Evolutionary conservation across 208 protist species (phyloP).

Genomic region (Leishmania major): DNA sequence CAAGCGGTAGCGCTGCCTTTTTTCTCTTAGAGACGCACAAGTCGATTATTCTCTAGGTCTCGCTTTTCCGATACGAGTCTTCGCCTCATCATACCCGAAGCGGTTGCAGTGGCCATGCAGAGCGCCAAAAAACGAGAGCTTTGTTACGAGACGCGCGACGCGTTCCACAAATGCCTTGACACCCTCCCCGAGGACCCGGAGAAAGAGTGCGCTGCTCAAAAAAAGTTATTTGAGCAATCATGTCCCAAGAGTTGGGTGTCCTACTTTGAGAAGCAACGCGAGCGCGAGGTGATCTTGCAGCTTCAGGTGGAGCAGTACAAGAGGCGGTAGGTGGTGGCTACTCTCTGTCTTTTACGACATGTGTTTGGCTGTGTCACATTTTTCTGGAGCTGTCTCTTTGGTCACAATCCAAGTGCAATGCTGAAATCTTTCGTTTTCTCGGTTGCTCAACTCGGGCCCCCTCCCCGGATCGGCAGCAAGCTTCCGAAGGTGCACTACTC

Average conservation of each 20-base stretch:
- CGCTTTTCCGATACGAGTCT: not conserved
- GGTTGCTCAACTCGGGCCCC: not conserved
- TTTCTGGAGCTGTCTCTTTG: not conserved
- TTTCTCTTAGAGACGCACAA: not conserved
- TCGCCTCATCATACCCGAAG: not conserved
- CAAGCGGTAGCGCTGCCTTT: not conserved
- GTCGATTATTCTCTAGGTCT: not conserved
- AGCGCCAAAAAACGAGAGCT: slow-evolving; percentile 74
- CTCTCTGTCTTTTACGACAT: slow-evolving; percentile 1
- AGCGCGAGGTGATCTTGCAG: slow-evolving; percentile 83
- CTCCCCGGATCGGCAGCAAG: not conserved
- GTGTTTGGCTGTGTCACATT: slow-evolving; percentile 3
- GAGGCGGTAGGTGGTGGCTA: slow-evolving; percentile 15
- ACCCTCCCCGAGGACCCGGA: slow-evolving; percentile 63
- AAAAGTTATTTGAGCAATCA: slow-evolving; percentile 48
- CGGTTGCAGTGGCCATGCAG: slow-evolving; percentile 44
- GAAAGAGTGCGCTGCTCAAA: slow-evolving; percentile 57
- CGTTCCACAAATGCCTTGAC: slow-evolving; percentile 83
- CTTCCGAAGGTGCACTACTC: not conserved
- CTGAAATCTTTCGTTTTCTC: not conserved
- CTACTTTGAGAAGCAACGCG: slow-evolving; percentile 85
- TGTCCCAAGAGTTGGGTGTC: slow-evolving; percentile 79
- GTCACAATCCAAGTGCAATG: slow-evolving; percentile 1
- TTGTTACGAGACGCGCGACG: slow-evolving; percentile 76
- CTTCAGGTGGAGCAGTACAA: slow-evolving; percentile 75